Evolutionary conservation across 1,139 yeast species (phyloP).

Genomic region (Blastobotrys capitulatus): DNA sequence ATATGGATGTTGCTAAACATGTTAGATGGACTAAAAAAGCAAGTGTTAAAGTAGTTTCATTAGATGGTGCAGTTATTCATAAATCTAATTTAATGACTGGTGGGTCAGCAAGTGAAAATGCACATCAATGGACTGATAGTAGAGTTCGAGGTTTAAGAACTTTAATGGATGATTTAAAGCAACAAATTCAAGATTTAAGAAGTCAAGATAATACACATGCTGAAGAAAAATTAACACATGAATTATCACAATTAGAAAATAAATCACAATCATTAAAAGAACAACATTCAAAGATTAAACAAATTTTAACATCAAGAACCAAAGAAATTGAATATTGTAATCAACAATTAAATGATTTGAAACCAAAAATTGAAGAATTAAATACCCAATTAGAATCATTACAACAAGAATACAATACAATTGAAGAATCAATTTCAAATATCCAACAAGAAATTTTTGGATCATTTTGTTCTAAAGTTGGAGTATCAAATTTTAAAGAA

Average conservation of each 20-base stretch:
- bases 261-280: slow-evolving; percentile 48
- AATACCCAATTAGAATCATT: slow-evolving; percentile 18
- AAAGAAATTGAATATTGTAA: slow-evolving; percentile 53
- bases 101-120: slow-evolving; percentile 46
- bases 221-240: slow-evolving; percentile 37
- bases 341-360: slow-evolving; percentile 20
- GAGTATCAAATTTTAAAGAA: slow-evolving; percentile 51
- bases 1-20: slow-evolving; percentile 58
- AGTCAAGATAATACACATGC: slow-evolving; percentile 40
- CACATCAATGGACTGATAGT: slow-evolving; percentile 66
- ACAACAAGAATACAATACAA: slow-evolving; percentile 15
- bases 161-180: slow-evolving; percentile 54
- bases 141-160: slow-evolving; percentile 56
- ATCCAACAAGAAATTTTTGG: slow-evolving; percentile 39
- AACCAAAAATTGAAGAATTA: slow-evolving; percentile 6
- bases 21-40: slow-evolving; percentile 64
- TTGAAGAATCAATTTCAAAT: slow-evolving; percentile 23
- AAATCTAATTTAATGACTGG: slow-evolving; percentile 92
- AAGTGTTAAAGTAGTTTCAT: slow-evolving; percentile 65
- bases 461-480: slow-evolving; percentile 50
- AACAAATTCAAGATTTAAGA: slow-evolving; percentile 48
- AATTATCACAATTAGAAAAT: slow-evolving; percentile 41
- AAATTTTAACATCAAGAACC: slow-evolving; percentile 49
- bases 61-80: slow-evolving; percentile 82
- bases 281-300: slow-evolving; percentile 44